phyloP scores from a whole-genome alignment of 73 alveolate species.

The Symbiodinium natans region DNA sequence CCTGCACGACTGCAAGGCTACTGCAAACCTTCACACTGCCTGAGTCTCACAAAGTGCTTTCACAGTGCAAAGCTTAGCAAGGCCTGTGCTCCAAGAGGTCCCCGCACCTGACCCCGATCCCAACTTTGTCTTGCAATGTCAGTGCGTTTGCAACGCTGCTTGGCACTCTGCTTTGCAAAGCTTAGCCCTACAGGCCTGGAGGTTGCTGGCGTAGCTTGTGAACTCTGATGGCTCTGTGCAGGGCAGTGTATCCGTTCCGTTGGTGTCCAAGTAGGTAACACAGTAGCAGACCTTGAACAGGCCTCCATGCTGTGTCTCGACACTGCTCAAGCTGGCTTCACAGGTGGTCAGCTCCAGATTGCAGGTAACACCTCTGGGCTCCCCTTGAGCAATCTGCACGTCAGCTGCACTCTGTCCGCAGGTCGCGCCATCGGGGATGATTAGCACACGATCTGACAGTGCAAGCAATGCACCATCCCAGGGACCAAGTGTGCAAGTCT shows the following conservation, averaged over 20 bases:
- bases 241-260: slow-evolving; percentile 37
- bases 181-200: slow-evolving; percentile 11
- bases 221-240: slow-evolving; percentile 68
- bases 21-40: no score
- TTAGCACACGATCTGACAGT: slow-evolving; percentile 52
- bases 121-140: no score
- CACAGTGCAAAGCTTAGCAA: not conserved
- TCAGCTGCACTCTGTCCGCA: slow-evolving; percentile 28
- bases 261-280: slow-evolving; percentile 41
- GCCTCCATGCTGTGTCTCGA: slow-evolving; percentile 77
- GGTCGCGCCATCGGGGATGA: not conserved
- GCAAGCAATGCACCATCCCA: slow-evolving; percentile 77
- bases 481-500: slow-evolving; percentile 63
- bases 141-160: no score
- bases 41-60: not conserved
- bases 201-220: slow-evolving; percentile 67
- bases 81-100: slow-evolving; percentile 63
- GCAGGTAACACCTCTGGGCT: slow-evolving; percentile 57
- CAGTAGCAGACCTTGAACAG: slow-evolving; percentile 65
- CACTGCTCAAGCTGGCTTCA: slow-evolving; percentile 26
- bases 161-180: no score
- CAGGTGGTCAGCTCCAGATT: slow-evolving; percentile 73
- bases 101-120: slow-evolving; percentile 70
- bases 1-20: not conserved
- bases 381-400: slow-evolving; percentile 39